phyloP scores from a whole-genome alignment of 75 land plant genomes.

The Pseudotsuga menziesii region DNA sequence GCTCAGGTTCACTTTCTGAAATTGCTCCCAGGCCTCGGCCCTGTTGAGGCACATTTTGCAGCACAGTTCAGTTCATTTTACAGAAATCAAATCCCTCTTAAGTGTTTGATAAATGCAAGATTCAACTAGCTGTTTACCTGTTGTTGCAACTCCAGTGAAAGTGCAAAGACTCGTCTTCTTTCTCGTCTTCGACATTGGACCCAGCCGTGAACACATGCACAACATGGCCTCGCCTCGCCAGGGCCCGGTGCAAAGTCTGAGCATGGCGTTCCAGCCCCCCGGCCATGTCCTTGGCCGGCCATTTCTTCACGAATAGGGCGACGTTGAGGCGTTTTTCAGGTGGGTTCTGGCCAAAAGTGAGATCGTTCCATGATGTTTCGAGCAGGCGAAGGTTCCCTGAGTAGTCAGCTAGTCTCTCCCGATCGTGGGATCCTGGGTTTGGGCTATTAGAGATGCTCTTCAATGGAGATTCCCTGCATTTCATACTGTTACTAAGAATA shows the following conservation, averaged over 20 bases:
- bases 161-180: too few relatives aligned
- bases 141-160: too few relatives aligned
- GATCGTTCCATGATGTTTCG: slow-evolving; percentile 56
- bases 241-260: slow-evolving; percentile 50
- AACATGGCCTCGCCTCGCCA: slow-evolving; percentile 64
- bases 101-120: too few relatives aligned
- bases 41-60: slow-evolving; percentile 5
- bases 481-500: too few relatives aligned
- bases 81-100: not conserved
- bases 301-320: slow-evolving; percentile 72
- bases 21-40: slow-evolving; percentile 20
- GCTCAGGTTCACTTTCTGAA: slow-evolving; percentile 6
- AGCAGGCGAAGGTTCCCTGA: slow-evolving; percentile 58
- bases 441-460: too few relatives aligned
- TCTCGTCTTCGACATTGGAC: not conserved
- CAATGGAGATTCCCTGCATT: too few relatives aligned
- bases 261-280: slow-evolving; percentile 85
- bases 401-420: slow-evolving; percentile 2
- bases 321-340: slow-evolving; percentile 36
- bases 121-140: too few relatives aligned
- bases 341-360: slow-evolving; percentile 32
- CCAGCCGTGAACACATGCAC: slow-evolving; percentile 69
- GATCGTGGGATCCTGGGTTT: too few relatives aligned
- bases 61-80: not conserved
- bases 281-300: slow-evolving; percentile 52